A percentile compares a stretch with the other conserved stretches of the same genome.
These are phyloP conservation scores for Ilyonectria robusta DNA, from an alignment of 2,329 filamentous ascomycete species.

Conservation along the genomic window DNA sequence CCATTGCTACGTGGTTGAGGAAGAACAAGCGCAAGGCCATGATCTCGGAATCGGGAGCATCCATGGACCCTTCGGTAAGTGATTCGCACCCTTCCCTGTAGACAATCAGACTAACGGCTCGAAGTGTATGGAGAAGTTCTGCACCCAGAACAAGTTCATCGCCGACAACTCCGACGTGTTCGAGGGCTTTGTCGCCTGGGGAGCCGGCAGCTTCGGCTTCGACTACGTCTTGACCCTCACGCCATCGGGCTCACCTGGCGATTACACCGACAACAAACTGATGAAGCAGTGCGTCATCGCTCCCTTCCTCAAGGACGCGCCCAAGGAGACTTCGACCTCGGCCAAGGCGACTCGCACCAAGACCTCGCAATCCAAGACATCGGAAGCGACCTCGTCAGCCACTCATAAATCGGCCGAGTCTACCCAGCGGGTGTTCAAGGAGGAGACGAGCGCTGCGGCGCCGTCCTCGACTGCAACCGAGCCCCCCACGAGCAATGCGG, in stretches of 20 bases:
- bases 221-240: slow-evolving; percentile 61
- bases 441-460: slow-evolving; percentile 15
- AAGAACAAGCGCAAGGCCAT: slow-evolving; percentile 63
- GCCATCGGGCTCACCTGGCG: slow-evolving; percentile 47
- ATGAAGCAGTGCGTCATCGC: slow-evolving; percentile 60
- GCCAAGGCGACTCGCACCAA: slow-evolving; percentile 5
- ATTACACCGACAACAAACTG: slow-evolving; percentile 56
- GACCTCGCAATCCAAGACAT: slow-evolving; percentile 3
- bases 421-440: slow-evolving; percentile 32
- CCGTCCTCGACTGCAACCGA: slow-evolving; percentile 1
- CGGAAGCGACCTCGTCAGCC: background rate
- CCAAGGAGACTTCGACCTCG: slow-evolving; percentile 9
- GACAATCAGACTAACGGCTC: slow-evolving; percentile 16
- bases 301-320: slow-evolving; percentile 48
- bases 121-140: slow-evolving; percentile 61
- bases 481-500: slow-evolving; percentile 6
- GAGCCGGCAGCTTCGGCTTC: slow-evolving; percentile 59
- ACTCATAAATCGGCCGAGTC: slow-evolving; percentile 1
- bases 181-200: slow-evolving; percentile 62
- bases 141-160: slow-evolving; percentile 62
- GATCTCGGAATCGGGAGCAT: slow-evolving; percentile 68
- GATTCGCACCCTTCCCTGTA: background rate
- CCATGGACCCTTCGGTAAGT: slow-evolving; percentile 56
- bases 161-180: slow-evolving; percentile 63
- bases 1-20: slow-evolving; percentile 63